Evolutionary conservation across 139 green algal species (phyloP).

Genomic region (Coelastrella sp.): DNA sequence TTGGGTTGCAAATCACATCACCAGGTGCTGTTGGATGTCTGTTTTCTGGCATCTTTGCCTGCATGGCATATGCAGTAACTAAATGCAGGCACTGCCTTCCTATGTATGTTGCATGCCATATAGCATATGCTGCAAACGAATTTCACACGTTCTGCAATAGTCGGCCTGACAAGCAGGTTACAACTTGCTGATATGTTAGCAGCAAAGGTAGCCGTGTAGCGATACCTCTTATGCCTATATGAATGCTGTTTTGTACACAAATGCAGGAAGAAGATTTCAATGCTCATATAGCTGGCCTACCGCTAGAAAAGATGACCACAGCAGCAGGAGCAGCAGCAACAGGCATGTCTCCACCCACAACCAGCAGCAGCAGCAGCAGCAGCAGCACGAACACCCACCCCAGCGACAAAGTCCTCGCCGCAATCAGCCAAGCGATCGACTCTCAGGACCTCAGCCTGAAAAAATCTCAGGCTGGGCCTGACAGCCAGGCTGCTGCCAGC

Average conservation of each 20-base stretch:
- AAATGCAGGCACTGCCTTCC: no score
- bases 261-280: constrained; percentile 72
- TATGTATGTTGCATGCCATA: no score
- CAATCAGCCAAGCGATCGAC: constrained; percentile 49
- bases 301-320: constrained; percentile 47
- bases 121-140: no score
- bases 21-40: no score
- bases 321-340: constrained; percentile 33
- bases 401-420: constrained; percentile 37
- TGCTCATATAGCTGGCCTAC: constrained; percentile 65
- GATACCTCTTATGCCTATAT: no score
- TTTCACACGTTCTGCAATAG: no score
- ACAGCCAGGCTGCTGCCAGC: constrained; percentile 1
- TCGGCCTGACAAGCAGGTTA: no score
- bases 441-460: constrained; percentile 17
- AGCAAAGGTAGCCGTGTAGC: no score
- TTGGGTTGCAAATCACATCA: no score
- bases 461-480: constrained; percentile 4
- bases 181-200: background rate
- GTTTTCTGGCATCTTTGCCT: no score
- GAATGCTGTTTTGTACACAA: background rate
- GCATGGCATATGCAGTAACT: no score
- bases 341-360: background rate
- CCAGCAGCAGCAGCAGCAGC: constrained; percentile 36
- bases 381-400: background rate